Base-by-base conservation (phyloP, 2,329 filamentous ascomycete genomes). In the Paecilomyces sp. region DNA sequence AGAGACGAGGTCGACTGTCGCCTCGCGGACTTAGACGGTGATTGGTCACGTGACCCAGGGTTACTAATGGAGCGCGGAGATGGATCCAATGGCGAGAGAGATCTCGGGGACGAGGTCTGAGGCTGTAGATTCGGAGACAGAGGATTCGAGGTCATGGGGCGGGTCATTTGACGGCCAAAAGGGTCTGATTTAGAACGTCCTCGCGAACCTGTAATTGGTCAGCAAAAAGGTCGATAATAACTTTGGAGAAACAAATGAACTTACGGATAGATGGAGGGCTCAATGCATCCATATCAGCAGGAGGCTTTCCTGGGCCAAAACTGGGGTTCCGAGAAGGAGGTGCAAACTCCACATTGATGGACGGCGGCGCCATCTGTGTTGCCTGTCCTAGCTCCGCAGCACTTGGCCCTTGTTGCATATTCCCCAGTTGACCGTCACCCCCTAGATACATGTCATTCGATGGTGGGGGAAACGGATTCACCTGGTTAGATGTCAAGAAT, bases 271-370 rank as follows among this genome's bases (percentile, higher is more conserved):
- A 80, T 12, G 93, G 93, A 0, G 92, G 92, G 56, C 89, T 94
- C 62, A 97, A 77, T 3, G 92, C 91, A 72, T 95, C 90, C 63
- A 87, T 83, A 65, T 91, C 86, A 58, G 73, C 76, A 65, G 87
- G 79, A n/a, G 81, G 80, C 31, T 89, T 90, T 22, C 83, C 80
- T 30, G 84, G 83, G 63, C 88, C 88, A 70, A 90, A 88, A 66
- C 81, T 85, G 57, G 81, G 83, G 67, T 85, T 85, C 60, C 83
- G 79, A 57, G 89, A 85, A 8, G 87, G 87, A 25, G 92, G 92
- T 15, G 92, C 92, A 73, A 91, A 92, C 71, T 96, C 90, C 67
- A 97, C 94, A 70, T 94, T 96, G 75, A 97, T 97, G 57, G 92
- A 90, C 0, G 92, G 92, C n/a, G 92, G 90, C 3, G 88, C 89